Percentiles rank a stretch among this genome's conserved stretches.
phyloP scores from a whole-genome alignment of 768 basidiomycete genomes.

The Sporobolomyces roseus region DNA sequence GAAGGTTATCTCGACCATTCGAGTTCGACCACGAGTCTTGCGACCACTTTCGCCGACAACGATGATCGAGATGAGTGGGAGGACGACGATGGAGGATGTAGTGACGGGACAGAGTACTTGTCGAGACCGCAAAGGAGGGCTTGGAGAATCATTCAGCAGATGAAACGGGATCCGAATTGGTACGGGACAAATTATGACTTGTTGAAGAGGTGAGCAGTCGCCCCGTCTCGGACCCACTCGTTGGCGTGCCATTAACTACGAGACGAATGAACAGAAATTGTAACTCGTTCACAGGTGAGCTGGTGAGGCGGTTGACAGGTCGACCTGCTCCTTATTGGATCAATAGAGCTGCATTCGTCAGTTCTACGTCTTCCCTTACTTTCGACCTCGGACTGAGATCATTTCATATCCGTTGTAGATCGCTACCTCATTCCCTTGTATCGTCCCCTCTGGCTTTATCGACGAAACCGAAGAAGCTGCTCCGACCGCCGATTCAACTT shows the following conservation, averaged over 20 bases:
- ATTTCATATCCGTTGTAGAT: background rate
- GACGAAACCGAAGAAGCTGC: slow-evolving; percentile 33
- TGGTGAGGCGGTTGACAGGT: slow-evolving; percentile 25
- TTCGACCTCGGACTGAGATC: background rate
- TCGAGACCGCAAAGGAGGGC: slow-evolving; percentile 18
- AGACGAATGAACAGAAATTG: slow-evolving; percentile 19
- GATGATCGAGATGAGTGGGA: background rate
- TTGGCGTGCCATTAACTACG: too few species aligned
- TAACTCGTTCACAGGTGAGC: slow-evolving; percentile 36
- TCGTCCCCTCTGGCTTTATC: slow-evolving; percentile 35
- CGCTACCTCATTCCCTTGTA: slow-evolving; percentile 33
- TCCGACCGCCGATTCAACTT: background rate
- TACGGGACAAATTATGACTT: slow-evolving; percentile 22
- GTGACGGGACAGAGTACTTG: slow-evolving; percentile 32
- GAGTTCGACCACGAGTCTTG: background rate
- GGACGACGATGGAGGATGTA: slow-evolving; percentile 27
- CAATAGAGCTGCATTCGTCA: slow-evolving; percentile 33
- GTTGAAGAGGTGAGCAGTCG: slow-evolving; percentile 16
- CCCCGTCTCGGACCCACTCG: background rate
- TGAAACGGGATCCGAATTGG: slow-evolving; percentile 20
- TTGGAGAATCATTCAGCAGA: slow-evolving; percentile 27
- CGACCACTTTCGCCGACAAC: background rate
- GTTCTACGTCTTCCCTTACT: background rate
- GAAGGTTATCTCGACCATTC: slow-evolving; percentile 1
- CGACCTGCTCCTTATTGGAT: slow-evolving; percentile 20